Percentiles rank a stretch among this genome's conserved stretches.
Evolutionary conservation across 148 eudicot genomes (phyloP).

Genomic region (Rhododendron ferrugineum): DNA sequence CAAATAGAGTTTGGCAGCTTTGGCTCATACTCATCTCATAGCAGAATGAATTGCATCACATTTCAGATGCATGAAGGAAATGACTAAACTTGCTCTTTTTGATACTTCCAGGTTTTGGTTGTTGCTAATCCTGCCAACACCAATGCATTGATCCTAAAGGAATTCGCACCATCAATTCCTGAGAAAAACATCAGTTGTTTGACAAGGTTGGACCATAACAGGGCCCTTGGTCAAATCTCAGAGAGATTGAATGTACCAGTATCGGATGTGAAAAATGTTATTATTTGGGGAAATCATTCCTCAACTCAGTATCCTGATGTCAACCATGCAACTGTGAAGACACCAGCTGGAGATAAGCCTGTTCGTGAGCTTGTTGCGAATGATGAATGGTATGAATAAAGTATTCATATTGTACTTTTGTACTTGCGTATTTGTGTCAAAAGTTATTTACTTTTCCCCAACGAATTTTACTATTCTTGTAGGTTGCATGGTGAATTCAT

Average conservation of each 20-base stretch:
- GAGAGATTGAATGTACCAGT: constrained; percentile 83
- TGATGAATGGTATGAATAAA: constrained; percentile 62
- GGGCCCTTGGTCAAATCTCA: constrained; percentile 96
- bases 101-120: constrained; percentile 64
- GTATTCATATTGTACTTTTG: background rate
- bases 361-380: constrained; percentile 80
- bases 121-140: constrained; percentile 99
- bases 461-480: background rate
- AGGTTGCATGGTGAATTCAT: constrained; percentile 81
- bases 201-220: constrained; percentile 94
- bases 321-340: constrained; percentile 90
- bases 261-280: constrained; percentile 83
- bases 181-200: constrained; percentile 79
- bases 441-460: background rate
- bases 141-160: constrained; percentile 90
- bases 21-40: background rate
- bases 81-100: background rate
- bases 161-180: constrained; percentile 93
- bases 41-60: background rate
- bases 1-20: background rate
- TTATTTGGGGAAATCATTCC: constrained; percentile 97
- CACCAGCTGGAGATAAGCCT: constrained; percentile 71
- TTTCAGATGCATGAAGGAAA: background rate
- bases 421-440: background rate
- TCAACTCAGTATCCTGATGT: constrained; percentile 94